A percentile compares a stretch with the other conserved stretches of the same genome.
These are phyloP conservation scores for Aspergillus floridensis DNA, from an alignment of 2,329 filamentous ascomycete species.

Conservation along the genomic window DNA sequence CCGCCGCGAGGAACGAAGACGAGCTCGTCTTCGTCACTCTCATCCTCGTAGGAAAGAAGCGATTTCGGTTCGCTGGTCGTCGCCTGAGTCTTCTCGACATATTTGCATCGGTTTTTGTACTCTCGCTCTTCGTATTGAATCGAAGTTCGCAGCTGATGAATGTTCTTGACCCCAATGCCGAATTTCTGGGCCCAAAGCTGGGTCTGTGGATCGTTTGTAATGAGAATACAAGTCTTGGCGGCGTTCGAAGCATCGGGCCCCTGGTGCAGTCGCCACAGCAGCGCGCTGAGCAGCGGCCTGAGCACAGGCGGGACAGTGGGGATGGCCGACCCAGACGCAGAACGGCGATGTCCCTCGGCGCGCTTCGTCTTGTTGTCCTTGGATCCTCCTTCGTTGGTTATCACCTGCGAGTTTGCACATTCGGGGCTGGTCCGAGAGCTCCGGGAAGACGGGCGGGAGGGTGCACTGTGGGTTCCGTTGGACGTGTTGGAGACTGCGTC, in stretches of 20 bases:
- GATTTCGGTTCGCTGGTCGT: conserved; percentile 40
- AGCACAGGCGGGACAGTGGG: conserved; percentile 40
- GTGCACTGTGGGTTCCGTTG: conserved; percentile 42
- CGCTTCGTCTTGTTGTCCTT: conserved; percentile 23
- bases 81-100: conserved; percentile 44
- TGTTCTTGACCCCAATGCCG: conserved; percentile 47
- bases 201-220: conserved; percentile 45
- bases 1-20: conserved; percentile 45
- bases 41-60: conserved; percentile 48
- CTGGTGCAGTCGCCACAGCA: conserved; percentile 46
- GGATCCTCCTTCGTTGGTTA: conserved; percentile 20
- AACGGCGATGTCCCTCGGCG: conserved; percentile 31
- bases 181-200: conserved; percentile 49
- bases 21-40: conserved; percentile 49
- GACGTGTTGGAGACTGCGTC: conserved; percentile 42
- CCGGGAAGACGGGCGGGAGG: conserved; percentile 45
- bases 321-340: conserved; percentile 33
- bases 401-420: conserved; percentile 31
- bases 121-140: conserved; percentile 49
- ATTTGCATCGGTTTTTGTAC: conserved; percentile 46
- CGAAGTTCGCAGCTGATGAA: conserved; percentile 47
- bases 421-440: conserved; percentile 48
- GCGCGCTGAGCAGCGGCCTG: conserved; percentile 44
- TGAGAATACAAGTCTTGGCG: conserved; percentile 41
- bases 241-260: conserved; percentile 33